phyloP scores from a whole-genome alignment of 805 yeast genomes.

The Geotrichum ghanense region DNA sequence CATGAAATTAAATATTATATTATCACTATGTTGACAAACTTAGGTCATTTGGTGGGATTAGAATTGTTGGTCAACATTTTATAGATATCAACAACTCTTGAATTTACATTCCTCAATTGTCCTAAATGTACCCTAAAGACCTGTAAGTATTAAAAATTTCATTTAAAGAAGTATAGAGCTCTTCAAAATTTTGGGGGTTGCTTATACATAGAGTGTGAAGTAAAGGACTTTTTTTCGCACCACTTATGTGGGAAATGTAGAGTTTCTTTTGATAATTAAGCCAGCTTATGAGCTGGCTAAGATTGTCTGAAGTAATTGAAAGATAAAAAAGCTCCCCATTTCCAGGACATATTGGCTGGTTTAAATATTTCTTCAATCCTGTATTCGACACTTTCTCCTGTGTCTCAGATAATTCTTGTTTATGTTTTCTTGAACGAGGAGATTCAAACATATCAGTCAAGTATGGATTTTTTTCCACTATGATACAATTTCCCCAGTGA shows the following conservation, averaged over 20 bases:
- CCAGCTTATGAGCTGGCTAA: neutral
- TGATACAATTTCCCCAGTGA: neutral
- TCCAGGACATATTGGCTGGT: neutral
- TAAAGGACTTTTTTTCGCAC: neutral
- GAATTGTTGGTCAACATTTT: too few relatives aligned
- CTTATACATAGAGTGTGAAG: too few relatives aligned
- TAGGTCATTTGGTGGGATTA: too few relatives aligned
- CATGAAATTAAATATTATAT: too few relatives aligned
- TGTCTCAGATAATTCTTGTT: neutral
- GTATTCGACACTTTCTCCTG: neutral
- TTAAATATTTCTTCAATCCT: neutral
- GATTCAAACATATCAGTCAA: neutral
- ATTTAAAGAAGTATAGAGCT: too few relatives aligned
- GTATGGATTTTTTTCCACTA: neutral
- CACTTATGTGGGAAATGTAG: neutral
- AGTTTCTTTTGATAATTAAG: neutral
- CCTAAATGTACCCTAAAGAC: too few relatives aligned
- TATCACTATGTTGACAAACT: too few relatives aligned
- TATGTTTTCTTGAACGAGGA: neutral
- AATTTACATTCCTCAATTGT: too few relatives aligned
- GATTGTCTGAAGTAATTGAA: neutral
- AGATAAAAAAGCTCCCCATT: neutral
- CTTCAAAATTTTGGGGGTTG: too few relatives aligned
- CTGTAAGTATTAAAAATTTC: too few relatives aligned
- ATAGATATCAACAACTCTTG: too few relatives aligned